Base-by-base conservation (phyloP, 176 grass and related monocot genomes). In the Aegilops sharonensis region DNA sequence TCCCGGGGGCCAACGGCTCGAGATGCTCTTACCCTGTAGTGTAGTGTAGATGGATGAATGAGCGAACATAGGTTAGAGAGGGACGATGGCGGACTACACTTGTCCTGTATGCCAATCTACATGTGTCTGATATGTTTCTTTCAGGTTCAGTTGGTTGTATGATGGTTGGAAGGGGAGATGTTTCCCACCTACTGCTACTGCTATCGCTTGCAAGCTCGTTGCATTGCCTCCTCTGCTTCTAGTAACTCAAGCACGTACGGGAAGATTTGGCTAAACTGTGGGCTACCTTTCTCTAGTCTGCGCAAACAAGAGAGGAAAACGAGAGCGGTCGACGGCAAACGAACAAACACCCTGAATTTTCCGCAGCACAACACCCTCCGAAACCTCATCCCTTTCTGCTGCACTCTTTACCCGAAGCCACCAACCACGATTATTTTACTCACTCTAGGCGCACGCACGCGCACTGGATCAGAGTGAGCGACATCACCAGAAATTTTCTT, bases 131-230 rank as follows among this genome's bases (percentile, higher is more conserved):
- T 47, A 64, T 42, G 66, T 68, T 60, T 80, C 6, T 75, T 67
- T 75, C 35, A 54, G 52, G 64, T 83, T 79, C 39, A 36, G 54
- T 86, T 68, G 15, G 84, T 76, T 83, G 60, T 67, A 86, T 36
- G 78, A 43, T 63, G 45, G 60, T 69, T 84, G 62, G 30, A 73
- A 40, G 70, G 68, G 66, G 31, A 39, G 3, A 87, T 17, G 67
- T 87, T 91, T 91, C 89, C 84, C 39, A 87, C 81, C 89, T 14
- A 88, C 89, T 60, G 31, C 18, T 70, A 88, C 89, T 60, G 31
- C 18, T 70, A 68, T 36, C 24, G 3, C 68, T 69, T 39, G 36
- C 18, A 61, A 37, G 34, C 45, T 75, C 18, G 68, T 67, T 35
- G 15, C 45, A 66, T 3, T 11, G 80, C 85, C 36, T 67, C 57